Conservation (phyloP, 768 basidiomycete genomes). For the Ramaria rubella region DNA sequence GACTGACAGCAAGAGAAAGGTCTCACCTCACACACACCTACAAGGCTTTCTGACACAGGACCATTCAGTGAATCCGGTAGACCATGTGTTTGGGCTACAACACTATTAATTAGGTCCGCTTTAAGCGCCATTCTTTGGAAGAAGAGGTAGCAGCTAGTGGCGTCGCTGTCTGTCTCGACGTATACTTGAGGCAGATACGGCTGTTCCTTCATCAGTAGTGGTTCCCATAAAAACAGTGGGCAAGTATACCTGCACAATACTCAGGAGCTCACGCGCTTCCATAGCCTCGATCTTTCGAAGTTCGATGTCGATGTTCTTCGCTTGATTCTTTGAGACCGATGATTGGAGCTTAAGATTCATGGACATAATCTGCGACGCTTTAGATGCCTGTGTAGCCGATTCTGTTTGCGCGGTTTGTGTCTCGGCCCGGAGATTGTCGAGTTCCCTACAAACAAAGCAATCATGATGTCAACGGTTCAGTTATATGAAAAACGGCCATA, state of each 20-base stretch:
- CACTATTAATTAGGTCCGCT: conserved; percentile 75
- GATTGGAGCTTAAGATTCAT: conserved; percentile 93
- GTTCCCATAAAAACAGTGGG: not conserved
- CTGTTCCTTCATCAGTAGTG: conserved; percentile 30
- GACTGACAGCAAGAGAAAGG: conserved; percentile 2
- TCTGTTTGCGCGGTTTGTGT: conserved; percentile 81
- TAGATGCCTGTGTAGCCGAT: conserved; percentile 75
- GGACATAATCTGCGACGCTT: conserved; percentile 90
- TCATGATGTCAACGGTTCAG: not conserved
- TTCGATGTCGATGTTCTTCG: conserved; percentile 84
- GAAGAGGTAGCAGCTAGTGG: conserved; percentile 85
- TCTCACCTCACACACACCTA: conserved; percentile 89
- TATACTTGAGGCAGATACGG: conserved; percentile 91
- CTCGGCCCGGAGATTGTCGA: conserved; percentile 75
- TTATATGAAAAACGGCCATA: conserved; percentile 28
- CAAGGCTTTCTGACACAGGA: conserved; percentile 74
- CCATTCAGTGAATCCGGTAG: conserved; percentile 82
- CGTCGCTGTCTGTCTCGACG: conserved; percentile 81
- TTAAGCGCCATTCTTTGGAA: conserved; percentile 87
- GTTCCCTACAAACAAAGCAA: conserved; percentile 50
- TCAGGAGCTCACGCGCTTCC: conserved; percentile 73
- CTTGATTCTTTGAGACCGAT: conserved; percentile 84
- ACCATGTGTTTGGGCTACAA: conserved; percentile 76
- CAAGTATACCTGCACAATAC: conserved; percentile 67
- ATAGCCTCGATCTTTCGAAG: conserved; percentile 76